These are phyloP conservation scores for Mucor indicus DNA, from an alignment of 371 early-diverging fungal genomes.

Conservation along the genomic window DNA sequence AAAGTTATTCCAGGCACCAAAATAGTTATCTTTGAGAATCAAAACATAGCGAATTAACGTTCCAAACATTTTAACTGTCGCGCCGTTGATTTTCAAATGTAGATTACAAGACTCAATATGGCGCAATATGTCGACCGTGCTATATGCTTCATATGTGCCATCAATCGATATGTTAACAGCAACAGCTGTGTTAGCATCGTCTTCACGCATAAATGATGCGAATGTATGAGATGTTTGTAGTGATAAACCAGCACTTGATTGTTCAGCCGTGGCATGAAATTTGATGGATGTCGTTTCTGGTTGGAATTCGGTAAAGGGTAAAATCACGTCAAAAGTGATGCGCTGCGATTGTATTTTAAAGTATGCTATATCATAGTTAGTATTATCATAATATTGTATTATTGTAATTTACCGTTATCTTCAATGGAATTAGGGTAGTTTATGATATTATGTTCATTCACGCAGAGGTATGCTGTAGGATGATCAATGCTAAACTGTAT, in stretches of 20 bases:
- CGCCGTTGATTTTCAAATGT: constrained; percentile 62
- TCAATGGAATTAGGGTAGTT: constrained; percentile 69
- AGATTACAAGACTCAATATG: constrained; percentile 65
- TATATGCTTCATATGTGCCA: constrained; percentile 67
- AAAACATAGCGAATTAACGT: constrained; percentile 70
- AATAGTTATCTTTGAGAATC: constrained; percentile 77
- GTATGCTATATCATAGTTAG: constrained; percentile 43
- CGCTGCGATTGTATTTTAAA: constrained; percentile 51
- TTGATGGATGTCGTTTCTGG: constrained; percentile 56
- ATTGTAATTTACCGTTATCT: constrained; percentile 69
- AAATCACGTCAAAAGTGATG: constrained; percentile 36
- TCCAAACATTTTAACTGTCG: constrained; percentile 66
- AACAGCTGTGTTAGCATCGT: constrained; percentile 54
- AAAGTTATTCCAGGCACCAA: constrained; percentile 68
- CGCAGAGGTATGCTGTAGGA: constrained; percentile 62
- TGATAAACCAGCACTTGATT: constrained; percentile 51
- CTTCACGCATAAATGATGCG: constrained; percentile 63
- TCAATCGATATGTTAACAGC: constrained; percentile 49
- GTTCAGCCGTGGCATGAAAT: constrained; percentile 59
- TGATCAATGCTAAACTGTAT: constrained; percentile 54
- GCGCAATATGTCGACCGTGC: constrained; percentile 46
- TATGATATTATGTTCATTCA: constrained; percentile 83
- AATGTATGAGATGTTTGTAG: constrained; percentile 71
- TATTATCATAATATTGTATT: background rate
- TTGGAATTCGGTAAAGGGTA: constrained; percentile 62